Conservation (phyloP, 1,284 basidiomycete species). For the Fomes fomentarius region DNA sequence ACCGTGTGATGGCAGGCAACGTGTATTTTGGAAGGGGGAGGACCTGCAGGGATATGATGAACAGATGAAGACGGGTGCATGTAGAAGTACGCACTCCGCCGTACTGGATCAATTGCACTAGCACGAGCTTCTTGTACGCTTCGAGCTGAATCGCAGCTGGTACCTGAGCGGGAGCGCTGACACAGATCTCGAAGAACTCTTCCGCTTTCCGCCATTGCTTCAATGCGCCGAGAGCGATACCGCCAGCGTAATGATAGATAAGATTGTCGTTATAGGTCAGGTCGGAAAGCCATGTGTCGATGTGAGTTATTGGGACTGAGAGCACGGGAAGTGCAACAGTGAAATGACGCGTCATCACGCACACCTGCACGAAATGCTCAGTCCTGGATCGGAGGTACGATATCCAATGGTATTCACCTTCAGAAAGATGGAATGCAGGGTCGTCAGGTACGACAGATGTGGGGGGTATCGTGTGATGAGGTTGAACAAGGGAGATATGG, state of each 20-base stretch:
- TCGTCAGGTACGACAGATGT: constrained; percentile 60
- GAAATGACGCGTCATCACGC: constrained; percentile 54
- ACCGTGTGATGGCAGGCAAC: constrained; percentile 52
- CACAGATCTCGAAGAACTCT: constrained; percentile 78
- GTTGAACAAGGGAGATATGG: constrained; percentile 58
- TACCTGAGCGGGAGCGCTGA: constrained; percentile 68
- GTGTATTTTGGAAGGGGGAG: constrained; percentile 71
- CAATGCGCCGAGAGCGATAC: constrained; percentile 61
- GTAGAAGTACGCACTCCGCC: constrained; percentile 55
- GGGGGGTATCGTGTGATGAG: constrained; percentile 66
- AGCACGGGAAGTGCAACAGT: constrained; percentile 60
- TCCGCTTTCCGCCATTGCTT: constrained; percentile 68
- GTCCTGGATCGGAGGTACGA: background rate
- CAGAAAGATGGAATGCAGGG: constrained; percentile 65
- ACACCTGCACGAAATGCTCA: constrained; percentile 25
- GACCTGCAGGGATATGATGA: constrained; percentile 40
- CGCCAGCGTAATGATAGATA: constrained; percentile 77
- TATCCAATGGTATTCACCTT: constrained; percentile 22
- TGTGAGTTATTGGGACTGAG: constrained; percentile 57
- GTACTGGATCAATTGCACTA: constrained; percentile 75
- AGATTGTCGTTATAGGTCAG: constrained; percentile 76
- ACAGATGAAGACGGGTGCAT: background rate
- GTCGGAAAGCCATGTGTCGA: constrained; percentile 56
- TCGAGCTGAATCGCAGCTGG: constrained; percentile 80
- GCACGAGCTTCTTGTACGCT: constrained; percentile 79